Evolutionary conservation across 768 basidiomycete genomes (phyloP), one percentile per base, ranked within the genome.

Genomic region (Lactarius quietus): DNA sequence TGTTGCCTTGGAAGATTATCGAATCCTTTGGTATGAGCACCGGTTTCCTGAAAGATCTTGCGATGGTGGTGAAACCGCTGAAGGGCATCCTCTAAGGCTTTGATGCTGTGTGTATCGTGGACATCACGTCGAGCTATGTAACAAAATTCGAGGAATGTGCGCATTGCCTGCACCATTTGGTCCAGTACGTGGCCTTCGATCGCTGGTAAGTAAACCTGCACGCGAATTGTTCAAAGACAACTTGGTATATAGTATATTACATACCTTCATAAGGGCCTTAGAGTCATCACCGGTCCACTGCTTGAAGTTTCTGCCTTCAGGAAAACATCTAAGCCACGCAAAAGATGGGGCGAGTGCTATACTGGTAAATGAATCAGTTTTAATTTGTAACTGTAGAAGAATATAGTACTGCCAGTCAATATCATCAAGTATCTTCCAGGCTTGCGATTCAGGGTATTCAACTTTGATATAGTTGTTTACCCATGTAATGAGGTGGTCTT

Each of bases 401-500:
- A 15, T 54, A 2, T 57, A 36, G 10, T 36, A 76, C 76, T 59
- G 55, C 1, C 54, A 62, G 57, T 78, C 73, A 62, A 78, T 78
- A 35, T 77, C 74, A 3, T 71, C 74, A 33, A 77, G 38, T 1
- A 71, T 69, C 3, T 55, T 56, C 3, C 71, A 65, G 2, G 72
- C 74, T 15, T 68, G 41, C n/a, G 12, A 63, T 66, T 1, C 70
- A 69, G 38, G 3, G 61, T 74, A 55, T 3, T 7, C 43, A 0
- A 14, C 3, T 1, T 63, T 38, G 0, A 77, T 39, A 33, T 74
- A 79, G 15, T 70, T 62, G 0, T 39, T 66, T 1, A 77, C 69
- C 77, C 77, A 78, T 3, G 68, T 65, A 0, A 79, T 72, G 1
- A 78, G 63, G 38, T 78, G 76, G 43, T 79, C 76, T 26, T 15